phyloP scores from a whole-genome alignment of 192 early-diverging fungal species.

The Coemansia sp. region DNA sequence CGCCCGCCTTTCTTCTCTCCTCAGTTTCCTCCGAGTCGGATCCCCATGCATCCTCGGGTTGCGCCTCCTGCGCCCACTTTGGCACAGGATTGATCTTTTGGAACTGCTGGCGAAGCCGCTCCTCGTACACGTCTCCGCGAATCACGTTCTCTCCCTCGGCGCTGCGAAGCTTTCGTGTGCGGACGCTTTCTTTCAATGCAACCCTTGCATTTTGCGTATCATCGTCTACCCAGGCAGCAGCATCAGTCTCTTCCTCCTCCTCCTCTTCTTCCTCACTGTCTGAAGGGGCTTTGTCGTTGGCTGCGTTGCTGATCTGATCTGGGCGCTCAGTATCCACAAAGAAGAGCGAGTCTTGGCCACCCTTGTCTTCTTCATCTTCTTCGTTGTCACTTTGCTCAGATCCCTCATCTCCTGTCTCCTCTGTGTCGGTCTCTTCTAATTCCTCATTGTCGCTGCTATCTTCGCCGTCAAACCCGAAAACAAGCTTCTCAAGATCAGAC shows the following conservation, averaged over 20 bases:
- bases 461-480: conserved; percentile 71
- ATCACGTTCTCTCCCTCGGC: conserved; percentile 74
- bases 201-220: conserved; percentile 72
- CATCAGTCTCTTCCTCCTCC: conserved; percentile 23
- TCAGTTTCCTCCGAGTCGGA: conserved; percentile 50
- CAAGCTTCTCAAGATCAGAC: conserved; percentile 68
- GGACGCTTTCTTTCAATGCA: conserved; percentile 63
- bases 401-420: neutral
- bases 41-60: conserved; percentile 12
- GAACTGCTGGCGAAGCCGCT: conserved; percentile 80
- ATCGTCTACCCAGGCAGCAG: conserved; percentile 78
- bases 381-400: conserved; percentile 1
- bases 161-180: conserved; percentile 77
- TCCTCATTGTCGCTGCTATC: conserved; percentile 48
- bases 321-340: conserved; percentile 43
- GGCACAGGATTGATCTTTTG: conserved; percentile 83
- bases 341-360: conserved; percentile 26
- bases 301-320: neutral
- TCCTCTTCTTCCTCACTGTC: conserved; percentile 31
- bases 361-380: conserved; percentile 3
- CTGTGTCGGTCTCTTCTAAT: conserved; percentile 12
- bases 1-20: conserved; percentile 19
- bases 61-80: conserved; percentile 67
- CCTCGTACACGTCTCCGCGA: conserved; percentile 78
- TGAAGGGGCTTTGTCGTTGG: conserved; percentile 6